Conservation (phyloP, 441 rosid species). For the Pelargonium fulgidum region DNA sequence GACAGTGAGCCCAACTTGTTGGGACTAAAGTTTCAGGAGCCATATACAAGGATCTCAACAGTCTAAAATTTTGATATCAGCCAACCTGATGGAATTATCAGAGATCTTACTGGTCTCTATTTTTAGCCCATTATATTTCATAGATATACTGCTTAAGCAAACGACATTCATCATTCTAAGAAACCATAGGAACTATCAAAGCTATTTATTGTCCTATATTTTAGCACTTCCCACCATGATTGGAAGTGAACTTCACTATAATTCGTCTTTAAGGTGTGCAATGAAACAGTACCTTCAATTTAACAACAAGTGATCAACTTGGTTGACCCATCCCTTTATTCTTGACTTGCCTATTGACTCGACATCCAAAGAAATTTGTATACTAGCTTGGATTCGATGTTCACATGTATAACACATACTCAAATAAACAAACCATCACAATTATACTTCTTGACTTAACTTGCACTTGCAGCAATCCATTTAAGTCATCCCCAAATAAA, state of each 20-base stretch:
- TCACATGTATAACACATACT: background rate
- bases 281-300: background rate
- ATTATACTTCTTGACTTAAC: too few relatives aligned
- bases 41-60: background rate
- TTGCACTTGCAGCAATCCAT: background rate
- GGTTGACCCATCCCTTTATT: constrained; percentile 36
- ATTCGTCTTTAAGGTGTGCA: background rate
- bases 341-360: constrained; percentile 37
- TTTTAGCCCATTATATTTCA: background rate
- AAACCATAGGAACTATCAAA: too few relatives aligned
- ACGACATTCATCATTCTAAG: too few relatives aligned
- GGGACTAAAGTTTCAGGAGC: background rate
- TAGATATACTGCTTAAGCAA: too few relatives aligned
- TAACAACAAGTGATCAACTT: constrained; percentile 25
- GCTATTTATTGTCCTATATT: too few relatives aligned
- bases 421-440: too few relatives aligned
- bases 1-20: background rate
- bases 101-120: background rate
- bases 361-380: too few relatives aligned
- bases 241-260: background rate
- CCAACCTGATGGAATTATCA: background rate
- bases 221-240: too few relatives aligned
- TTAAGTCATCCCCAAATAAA: too few relatives aligned
- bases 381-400: too few relatives aligned
- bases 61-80: background rate